Conservation (phyloP, 805 yeast species). For the Debaryomyces tyrocola region DNA sequence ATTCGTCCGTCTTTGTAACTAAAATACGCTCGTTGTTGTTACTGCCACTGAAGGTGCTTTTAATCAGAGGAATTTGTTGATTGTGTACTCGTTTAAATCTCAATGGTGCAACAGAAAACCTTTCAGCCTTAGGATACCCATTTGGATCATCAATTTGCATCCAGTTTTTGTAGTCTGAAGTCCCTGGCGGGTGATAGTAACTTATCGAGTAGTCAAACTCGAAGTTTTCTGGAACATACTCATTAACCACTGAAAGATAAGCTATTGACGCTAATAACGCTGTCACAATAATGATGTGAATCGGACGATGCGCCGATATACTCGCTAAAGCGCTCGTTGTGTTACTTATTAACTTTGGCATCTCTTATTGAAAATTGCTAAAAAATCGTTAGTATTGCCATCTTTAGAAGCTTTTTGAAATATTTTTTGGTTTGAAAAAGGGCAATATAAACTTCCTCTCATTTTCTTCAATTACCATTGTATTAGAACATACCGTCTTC, state of each 20-base stretch:
- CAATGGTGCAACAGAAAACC: conserved; percentile 53
- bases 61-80: conserved; percentile 41
- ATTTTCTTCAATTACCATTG: background rate
- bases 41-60: conserved; percentile 38
- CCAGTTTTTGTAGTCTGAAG: conserved; percentile 47
- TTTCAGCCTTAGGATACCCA: conserved; percentile 43
- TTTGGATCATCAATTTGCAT: conserved; percentile 42
- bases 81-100: conserved; percentile 51
- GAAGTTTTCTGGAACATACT: conserved; percentile 53
- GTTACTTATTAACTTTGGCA: conserved; percentile 31
- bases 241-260: conserved; percentile 72
- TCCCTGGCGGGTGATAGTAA: conserved; percentile 39
- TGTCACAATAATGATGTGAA: conserved; percentile 75
- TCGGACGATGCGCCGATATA: conserved; percentile 76
- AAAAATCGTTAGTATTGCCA: background rate
- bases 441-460: background rate
- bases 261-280: conserved; percentile 77
- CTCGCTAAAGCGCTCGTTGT: conserved; percentile 46
- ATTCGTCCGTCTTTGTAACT: conserved; percentile 30
- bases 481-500: background rate
- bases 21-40: conserved; percentile 45
- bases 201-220: conserved; percentile 15
- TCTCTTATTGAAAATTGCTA: conserved; percentile 8
- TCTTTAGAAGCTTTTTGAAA: background rate
- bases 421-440: no score